These are phyloP conservation scores for Trichosporon coremiiforme DNA, from an alignment of 1,284 basidiomycete species.

Conservation along the genomic window DNA sequence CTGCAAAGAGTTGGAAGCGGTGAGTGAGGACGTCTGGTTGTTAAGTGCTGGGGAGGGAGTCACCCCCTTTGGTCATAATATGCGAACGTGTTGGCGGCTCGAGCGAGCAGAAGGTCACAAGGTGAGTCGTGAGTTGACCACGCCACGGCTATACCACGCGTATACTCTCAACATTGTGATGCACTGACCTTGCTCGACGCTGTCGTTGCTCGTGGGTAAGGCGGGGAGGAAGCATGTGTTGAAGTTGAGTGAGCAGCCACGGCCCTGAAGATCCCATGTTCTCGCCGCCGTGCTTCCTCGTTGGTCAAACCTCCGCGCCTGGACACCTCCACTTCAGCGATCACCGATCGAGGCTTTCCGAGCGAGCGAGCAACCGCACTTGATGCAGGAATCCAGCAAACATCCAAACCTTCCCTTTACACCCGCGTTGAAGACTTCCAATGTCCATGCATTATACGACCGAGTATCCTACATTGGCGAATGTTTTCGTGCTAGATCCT, in stretches of 20 bases:
- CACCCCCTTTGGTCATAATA: too few relatives aligned
- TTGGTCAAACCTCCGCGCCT: not conserved
- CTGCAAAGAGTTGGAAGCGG: not conserved
- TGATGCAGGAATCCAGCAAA: too few relatives aligned
- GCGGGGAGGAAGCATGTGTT: not conserved
- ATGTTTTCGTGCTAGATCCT: too few relatives aligned
- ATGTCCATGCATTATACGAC: not conserved
- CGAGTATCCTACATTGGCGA: too few relatives aligned
- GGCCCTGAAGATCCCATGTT: not conserved
- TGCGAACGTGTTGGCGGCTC: too few relatives aligned
- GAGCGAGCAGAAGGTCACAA: too few relatives aligned
- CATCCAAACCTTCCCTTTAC: too few relatives aligned
- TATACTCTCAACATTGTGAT: not conserved
- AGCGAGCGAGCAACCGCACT: too few relatives aligned
- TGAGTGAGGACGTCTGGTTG: not conserved
- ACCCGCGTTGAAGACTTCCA: too few relatives aligned
- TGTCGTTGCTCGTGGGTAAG: not conserved
- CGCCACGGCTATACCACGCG: too few relatives aligned
- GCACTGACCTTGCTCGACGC: not conserved
- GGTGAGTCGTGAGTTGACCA: too few relatives aligned
- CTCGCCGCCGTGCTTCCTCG: not conserved
- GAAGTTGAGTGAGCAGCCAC: not conserved
- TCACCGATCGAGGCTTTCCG: too few relatives aligned
- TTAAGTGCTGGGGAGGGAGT: not conserved
- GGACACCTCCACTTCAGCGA: not conserved